A percentile compares a stretch with the other conserved stretches of the same genome.
These are phyloP conservation scores for Canavalia ensiformis DNA, from an alignment of 306 rosid species.

Conservation along the genomic window DNA sequence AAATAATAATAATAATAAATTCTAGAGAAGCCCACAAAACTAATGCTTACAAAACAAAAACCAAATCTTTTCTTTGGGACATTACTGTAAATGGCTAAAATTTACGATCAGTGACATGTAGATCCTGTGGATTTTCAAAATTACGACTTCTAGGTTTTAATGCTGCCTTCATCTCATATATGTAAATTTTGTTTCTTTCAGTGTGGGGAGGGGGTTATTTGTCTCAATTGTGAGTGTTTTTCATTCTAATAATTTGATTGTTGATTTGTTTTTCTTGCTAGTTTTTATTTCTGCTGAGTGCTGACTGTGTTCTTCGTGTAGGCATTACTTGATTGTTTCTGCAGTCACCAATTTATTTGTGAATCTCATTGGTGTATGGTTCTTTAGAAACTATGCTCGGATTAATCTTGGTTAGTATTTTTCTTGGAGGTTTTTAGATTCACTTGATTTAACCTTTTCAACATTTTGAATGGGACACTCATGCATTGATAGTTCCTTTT, in stretches of 20 bases:
- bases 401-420: constrained; percentile 80
- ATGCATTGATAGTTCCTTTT: constrained; percentile 16
- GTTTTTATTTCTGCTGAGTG: constrained; percentile 46
- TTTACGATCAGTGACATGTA: constrained; percentile 4
- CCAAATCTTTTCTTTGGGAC: not conserved
- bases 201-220: not conserved
- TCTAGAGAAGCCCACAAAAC: constrained; percentile 2
- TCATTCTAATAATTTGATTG: constrained; percentile 3
- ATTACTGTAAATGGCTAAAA: constrained; percentile 11
- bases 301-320: constrained; percentile 56
- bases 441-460: constrained; percentile 29
- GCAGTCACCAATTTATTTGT: constrained; percentile 94
- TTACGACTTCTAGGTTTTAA: constrained; percentile 19
- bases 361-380: constrained; percentile 99
- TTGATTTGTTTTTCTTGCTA: not conserved
- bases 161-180: constrained; percentile 15
- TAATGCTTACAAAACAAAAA: not conserved
- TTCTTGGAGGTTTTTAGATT: constrained; percentile 34
- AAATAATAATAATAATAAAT: not conserved
- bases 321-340: constrained; percentile 97
- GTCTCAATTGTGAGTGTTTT: constrained; percentile 3
- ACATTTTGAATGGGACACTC: constrained; percentile 20
- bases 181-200: constrained; percentile 37
- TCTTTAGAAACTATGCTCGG: constrained; percentile 98
- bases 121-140: not conserved